These are phyloP conservation scores for Hypsizygus marmoreus DNA, from an alignment of 768 basidiomycete genomes.

Conservation along the genomic window DNA sequence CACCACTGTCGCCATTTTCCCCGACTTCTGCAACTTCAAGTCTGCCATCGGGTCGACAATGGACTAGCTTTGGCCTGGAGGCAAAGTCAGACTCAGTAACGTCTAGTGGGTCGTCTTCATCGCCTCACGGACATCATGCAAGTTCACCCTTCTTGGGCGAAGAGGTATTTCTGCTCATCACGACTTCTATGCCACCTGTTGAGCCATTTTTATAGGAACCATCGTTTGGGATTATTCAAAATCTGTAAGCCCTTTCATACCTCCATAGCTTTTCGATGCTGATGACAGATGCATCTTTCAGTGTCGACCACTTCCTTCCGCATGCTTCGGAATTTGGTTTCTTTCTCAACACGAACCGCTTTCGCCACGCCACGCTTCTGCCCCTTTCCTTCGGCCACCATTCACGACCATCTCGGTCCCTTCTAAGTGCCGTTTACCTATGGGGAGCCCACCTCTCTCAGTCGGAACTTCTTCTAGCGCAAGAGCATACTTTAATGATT, in stretches of 20 bases:
- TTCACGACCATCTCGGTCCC: conserved; percentile 48
- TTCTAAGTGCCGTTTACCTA: conserved; percentile 52
- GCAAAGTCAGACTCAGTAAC: conserved; percentile 44
- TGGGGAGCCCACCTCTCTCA: conserved; percentile 56
- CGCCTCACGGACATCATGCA: conserved; percentile 36
- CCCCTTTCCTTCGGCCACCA: conserved; percentile 48
- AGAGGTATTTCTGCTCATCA: conserved; percentile 29
- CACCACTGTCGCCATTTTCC: conserved; percentile 44
- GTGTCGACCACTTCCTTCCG: conserved; percentile 59
- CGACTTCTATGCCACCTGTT: background rate
- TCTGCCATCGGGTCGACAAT: conserved; percentile 48
- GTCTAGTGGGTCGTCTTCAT: conserved; percentile 43
- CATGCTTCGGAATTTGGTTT: conserved; percentile 64
- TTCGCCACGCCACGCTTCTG: conserved; percentile 50
- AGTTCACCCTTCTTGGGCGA: conserved; percentile 38
- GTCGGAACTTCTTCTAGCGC: conserved; percentile 36
- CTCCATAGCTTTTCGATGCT: conserved; percentile 6
- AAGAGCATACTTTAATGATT: conserved; percentile 49
- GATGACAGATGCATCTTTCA: too few species aligned
- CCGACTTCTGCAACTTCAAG: conserved; percentile 46
- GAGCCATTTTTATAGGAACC: conserved; percentile 36
- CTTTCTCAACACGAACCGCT: conserved; percentile 56
- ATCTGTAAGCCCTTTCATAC: conserved; percentile 31
- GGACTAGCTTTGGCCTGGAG: conserved; percentile 38
- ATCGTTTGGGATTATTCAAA: conserved; percentile 35